These are phyloP conservation scores for Clavispora fructus DNA, from an alignment of 805 yeast species.

Conservation along the genomic window DNA sequence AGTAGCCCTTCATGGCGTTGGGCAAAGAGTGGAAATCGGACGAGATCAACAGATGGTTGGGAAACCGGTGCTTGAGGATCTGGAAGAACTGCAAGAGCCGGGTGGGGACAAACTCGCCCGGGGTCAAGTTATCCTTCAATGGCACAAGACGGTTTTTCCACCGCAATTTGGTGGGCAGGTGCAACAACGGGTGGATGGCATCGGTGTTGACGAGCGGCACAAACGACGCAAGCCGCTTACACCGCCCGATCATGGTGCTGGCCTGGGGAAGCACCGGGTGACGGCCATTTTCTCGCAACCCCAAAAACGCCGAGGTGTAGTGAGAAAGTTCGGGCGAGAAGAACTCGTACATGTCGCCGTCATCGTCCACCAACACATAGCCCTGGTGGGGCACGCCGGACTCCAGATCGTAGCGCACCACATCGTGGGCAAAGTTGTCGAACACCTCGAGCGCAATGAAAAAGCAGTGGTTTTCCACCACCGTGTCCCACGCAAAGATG, in stretches of 20 bases:
- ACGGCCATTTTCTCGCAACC: constrained; percentile 46
- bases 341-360: constrained; percentile 72
- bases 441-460: constrained; percentile 78
- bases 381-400: constrained; percentile 73
- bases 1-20: constrained; percentile 48
- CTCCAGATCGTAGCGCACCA: constrained; percentile 64
- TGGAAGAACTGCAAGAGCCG: constrained; percentile 60
- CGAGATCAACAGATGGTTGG: constrained; percentile 67
- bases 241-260: constrained; percentile 16
- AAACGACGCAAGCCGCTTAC: constrained; percentile 22
- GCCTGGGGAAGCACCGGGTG: constrained; percentile 29
- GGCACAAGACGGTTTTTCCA: constrained; percentile 55
- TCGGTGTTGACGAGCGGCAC: constrained; percentile 28
- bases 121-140: constrained; percentile 58
- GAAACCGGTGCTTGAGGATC: constrained; percentile 59
- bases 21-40: constrained; percentile 60
- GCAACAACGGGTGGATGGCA: constrained; percentile 55
- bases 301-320: constrained; percentile 51
- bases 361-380: constrained; percentile 63
- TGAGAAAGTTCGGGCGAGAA: constrained; percentile 58
- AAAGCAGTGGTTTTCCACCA: constrained; percentile 62
- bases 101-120: constrained; percentile 81
- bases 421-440: constrained; percentile 81
- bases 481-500: constrained; percentile 65
- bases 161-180: constrained; percentile 37